Base-by-base conservation (phyloP, 371 early-diverging fungal species). In the Zychaea mexicana region DNA sequence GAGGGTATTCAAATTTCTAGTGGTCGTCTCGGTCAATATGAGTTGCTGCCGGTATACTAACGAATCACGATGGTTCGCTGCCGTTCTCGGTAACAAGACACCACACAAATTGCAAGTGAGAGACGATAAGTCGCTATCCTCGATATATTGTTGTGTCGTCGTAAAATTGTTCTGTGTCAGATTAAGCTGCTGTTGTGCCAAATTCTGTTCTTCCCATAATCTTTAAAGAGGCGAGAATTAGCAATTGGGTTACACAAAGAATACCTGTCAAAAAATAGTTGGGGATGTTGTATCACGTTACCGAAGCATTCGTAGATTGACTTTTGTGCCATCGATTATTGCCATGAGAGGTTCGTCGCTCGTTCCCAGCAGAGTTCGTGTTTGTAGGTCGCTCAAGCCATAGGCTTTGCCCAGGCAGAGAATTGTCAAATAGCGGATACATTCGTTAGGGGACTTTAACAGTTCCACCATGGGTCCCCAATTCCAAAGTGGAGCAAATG, bases 21-120 rank as follows among this genome's bases (percentile, higher is more conserved):
- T 72, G 4, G 95, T 94, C 3, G 94, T 91, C 1, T 82, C 77
- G 13, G 95, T 95, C 24, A 87, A 73, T 12, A 95, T 83, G 2
- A 95, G 80, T 22, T 74, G 74, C 13, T 81, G 81, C 12, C 77
- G 46, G 13, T 52, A 60, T 32, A 32, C 19, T 52, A 49, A 32
- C n/a, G n/a, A n/a, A n/a, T n/a, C n/a, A n/a, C n/a, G n/a, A 21
- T 32, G 47, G 26, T 71, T 46, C 10, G 61, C 61, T 19, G 46
- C 45, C 15, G 71, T 75, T 32, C 73, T 82, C 24, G 69, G 80
- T 38, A 90, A 61, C 12, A 91, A 68, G 0, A 90, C 84, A 30
- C 90, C 89, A 64, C 90, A 90, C 21, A 92, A 56, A 63, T 90
- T 83, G 57, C 82, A 84, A 6, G 85, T 85, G 4, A 85, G 65